Evolutionary conservation across 768 basidiomycete genomes (phyloP).

Genomic region (Rhizopogon vulgaris): DNA sequence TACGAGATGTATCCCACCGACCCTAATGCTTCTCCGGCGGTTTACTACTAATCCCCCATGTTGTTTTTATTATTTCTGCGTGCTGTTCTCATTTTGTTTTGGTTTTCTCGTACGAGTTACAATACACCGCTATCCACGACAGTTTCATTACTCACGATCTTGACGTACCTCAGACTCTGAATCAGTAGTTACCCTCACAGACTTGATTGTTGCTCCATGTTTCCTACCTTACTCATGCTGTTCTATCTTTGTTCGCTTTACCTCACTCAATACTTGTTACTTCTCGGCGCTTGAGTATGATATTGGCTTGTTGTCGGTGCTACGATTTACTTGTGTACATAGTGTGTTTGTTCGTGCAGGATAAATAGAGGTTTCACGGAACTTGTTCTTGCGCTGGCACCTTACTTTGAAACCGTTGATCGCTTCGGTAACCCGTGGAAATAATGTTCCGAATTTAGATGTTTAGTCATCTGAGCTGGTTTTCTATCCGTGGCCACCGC

Average conservation of each 20-base stretch:
- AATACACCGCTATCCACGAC: conserved; percentile 15
- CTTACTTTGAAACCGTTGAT: no score
- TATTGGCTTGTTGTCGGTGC: conserved; percentile 4
- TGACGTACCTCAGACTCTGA: conserved; percentile 1
- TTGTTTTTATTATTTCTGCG: background rate
- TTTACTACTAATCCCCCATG: conserved; percentile 49
- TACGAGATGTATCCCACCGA: conserved; percentile 65
- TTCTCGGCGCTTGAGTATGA: conserved; percentile 3
- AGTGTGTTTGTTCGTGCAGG: conserved; percentile 11
- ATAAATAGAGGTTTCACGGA: no score
- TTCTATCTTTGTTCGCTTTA: conserved; percentile 12
- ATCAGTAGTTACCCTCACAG: conserved; percentile 20
- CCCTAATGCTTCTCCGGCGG: conserved; percentile 41
- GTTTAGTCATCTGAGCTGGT: conserved; percentile 19
- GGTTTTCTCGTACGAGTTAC: conserved; percentile 14
- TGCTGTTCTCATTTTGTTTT: conserved; percentile 3
- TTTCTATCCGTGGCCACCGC: conserved; percentile 12
- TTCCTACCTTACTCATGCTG: conserved; percentile 16
- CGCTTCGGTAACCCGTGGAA: no score
- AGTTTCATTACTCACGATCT: conserved; percentile 4
- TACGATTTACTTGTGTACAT: conserved; percentile 9
- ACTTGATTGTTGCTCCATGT: conserved; percentile 10
- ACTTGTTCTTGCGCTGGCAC: no score
- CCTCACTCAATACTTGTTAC: conserved; percentile 6
- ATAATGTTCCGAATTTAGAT: background rate